Evolutionary conservation across 805 yeast genomes (phyloP).

Genomic region (Saccharomycopsis amapae): DNA sequence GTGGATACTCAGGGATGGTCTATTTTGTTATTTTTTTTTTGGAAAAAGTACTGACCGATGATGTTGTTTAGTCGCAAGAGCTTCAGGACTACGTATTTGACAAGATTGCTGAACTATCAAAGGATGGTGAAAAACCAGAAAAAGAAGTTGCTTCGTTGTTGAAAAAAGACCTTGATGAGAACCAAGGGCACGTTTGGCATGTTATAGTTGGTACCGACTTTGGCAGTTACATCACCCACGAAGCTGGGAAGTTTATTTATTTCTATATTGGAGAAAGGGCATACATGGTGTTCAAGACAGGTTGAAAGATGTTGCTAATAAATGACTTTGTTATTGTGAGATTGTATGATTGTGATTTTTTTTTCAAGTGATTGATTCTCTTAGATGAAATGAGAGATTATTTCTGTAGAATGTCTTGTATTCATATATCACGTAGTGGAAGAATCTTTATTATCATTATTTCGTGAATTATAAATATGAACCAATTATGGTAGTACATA

Average conservation of each 20-base stretch:
- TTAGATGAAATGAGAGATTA: no score
- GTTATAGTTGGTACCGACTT: constrained; percentile 74
- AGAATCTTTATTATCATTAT: not conserved
- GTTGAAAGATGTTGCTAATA: no score
- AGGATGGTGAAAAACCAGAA: constrained; percentile 35
- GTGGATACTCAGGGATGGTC: no score
- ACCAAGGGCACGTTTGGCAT: constrained; percentile 72
- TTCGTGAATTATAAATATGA: no score
- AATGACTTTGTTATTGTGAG: no score
- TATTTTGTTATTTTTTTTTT: not conserved
- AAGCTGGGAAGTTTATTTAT: constrained; percentile 64
- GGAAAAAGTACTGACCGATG: constrained; percentile 1
- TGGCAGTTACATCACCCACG: constrained; percentile 75
- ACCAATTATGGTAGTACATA: no score
- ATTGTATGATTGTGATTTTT: no score
- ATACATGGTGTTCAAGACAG: constrained; percentile 52
- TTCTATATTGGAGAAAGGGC: constrained; percentile 67
- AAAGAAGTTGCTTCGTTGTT: constrained; percentile 60
- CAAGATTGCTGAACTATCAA: constrained; percentile 39
- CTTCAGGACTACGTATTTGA: constrained; percentile 44
- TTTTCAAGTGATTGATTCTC: no score
- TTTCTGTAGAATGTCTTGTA: no score
- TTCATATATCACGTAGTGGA: no score
- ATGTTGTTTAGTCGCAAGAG: constrained; percentile 33
- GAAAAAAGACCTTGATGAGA: constrained; percentile 57